Evolutionary conservation across 768 basidiomycete species (phyloP).

Genomic region (Lentinula aciculospora): DNA sequence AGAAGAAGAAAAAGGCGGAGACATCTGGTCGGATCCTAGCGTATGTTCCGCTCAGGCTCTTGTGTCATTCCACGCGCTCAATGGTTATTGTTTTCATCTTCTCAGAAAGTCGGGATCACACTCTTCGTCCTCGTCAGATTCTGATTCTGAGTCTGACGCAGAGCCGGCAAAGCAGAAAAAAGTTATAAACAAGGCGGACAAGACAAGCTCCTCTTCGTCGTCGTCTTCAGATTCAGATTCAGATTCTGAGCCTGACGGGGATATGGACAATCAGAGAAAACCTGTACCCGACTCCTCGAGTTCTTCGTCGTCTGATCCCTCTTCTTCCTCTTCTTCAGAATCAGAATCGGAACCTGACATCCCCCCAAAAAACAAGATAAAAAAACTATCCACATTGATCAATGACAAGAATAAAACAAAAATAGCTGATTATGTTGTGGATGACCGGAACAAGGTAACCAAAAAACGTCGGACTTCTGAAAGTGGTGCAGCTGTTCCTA

Average conservation of each 20-base stretch:
- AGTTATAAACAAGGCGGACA: not conserved
- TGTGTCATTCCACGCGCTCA: not conserved
- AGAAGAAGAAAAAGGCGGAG: not conserved
- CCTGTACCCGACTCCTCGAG: conserved; percentile 4
- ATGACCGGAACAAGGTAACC: conserved; percentile 28
- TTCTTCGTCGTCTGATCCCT: conserved; percentile 15
- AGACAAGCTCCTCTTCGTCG: not conserved
- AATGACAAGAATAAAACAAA: not conserved
- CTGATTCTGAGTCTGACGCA: not conserved
- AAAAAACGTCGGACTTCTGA: conserved; percentile 62
- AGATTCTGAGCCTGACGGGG: conserved; percentile 28
- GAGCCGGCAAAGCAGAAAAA: not conserved
- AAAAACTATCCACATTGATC: conserved; percentile 1
- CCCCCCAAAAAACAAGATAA: conserved; percentile 3
- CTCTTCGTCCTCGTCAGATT: not conserved
- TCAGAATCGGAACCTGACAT: conserved; percentile 24
- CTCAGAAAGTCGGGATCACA: not conserved
- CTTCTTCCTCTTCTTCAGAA: conserved; percentile 23
- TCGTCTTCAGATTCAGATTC: conserved; percentile 13
- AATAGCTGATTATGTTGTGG: not conserved
- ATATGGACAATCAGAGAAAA: conserved; percentile 7
- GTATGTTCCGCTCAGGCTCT: not conserved
- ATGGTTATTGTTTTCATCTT: too few species aligned
- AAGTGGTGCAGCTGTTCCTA: conserved; percentile 43
- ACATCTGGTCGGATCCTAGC: too few species aligned